Conservation (phyloP, 176 grass and related monocot genomes). For the Panicum miliaceum region DNA sequence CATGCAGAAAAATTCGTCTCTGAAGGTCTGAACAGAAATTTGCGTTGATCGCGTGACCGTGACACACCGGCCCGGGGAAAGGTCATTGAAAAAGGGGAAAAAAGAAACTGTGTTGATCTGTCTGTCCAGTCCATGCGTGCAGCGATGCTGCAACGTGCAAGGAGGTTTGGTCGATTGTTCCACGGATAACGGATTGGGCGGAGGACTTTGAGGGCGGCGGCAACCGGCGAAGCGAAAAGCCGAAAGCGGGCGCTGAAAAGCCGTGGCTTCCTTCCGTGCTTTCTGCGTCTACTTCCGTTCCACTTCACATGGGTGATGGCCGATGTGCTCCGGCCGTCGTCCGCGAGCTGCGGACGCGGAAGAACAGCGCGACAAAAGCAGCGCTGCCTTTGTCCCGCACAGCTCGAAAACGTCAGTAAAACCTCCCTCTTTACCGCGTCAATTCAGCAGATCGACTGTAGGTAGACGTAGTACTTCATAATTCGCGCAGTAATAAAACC, state of each 20-base stretch:
- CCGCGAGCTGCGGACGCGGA: not conserved
- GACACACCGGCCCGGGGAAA: not conserved
- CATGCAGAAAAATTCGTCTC: too few species aligned
- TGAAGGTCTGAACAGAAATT: not conserved
- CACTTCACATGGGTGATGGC: too few species aligned
- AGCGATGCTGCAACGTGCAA: not conserved
- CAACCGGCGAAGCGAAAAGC: not conserved
- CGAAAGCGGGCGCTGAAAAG: not conserved
- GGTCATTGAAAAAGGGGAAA: not conserved
- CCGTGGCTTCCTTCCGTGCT: constrained; percentile 33
- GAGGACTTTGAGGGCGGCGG: not conserved
- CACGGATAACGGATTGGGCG: not conserved
- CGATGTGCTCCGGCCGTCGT: too few species aligned
- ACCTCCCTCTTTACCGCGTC: not conserved
- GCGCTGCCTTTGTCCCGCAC: not conserved
- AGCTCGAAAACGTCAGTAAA: not conserved
- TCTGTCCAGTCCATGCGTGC: not conserved
- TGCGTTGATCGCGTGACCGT: constrained; percentile 11
- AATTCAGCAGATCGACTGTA: too few species aligned
- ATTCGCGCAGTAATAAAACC: too few species aligned
- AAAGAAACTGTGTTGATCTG: too few species aligned
- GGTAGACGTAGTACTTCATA: too few species aligned
- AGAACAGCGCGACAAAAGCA: constrained; percentile 9
- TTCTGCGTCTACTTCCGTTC: constrained; percentile 29
- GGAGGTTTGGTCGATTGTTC: not conserved